Evolutionary conservation across 2,329 filamentous ascomycete species (phyloP).

Genomic region (Colletotrichum tropicale): DNA sequence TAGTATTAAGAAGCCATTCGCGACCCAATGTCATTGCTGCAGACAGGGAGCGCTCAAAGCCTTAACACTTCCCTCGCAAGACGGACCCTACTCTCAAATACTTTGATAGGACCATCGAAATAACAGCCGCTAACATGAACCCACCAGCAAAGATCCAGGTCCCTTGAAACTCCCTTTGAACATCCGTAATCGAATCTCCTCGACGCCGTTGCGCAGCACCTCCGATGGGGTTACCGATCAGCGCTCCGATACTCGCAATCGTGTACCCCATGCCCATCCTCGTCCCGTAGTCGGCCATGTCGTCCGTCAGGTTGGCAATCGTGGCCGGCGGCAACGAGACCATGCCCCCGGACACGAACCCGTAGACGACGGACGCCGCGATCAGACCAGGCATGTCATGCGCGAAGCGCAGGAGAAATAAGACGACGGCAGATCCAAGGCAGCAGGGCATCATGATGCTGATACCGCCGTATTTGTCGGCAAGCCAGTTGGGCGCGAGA

Average conservation of each 20-base stretch:
- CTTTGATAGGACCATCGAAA: not conserved
- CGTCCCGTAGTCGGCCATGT: constrained; percentile 14
- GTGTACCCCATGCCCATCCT: constrained; percentile 21
- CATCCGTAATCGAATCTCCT: not conserved
- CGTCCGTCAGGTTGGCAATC: constrained; percentile 13
- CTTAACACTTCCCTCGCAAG: constrained; percentile 1
- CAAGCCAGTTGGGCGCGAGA: constrained; percentile 20
- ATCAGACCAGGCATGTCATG: constrained; percentile 11
- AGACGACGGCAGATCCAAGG: constrained; percentile 1
- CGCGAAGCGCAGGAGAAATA: constrained; percentile 10
- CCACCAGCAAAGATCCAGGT: constrained; percentile 8
- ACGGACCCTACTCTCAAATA: not conserved
- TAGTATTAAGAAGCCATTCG: not conserved
- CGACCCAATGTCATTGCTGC: not conserved
- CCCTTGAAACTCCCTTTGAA: constrained; percentile 11
- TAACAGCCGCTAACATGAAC: constrained; percentile 8
- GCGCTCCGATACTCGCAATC: constrained; percentile 9
- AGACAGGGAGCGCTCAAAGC: not conserved
- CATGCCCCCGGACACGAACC: constrained; percentile 21
- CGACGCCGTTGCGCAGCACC: constrained; percentile 3
- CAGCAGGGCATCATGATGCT: constrained; percentile 14
- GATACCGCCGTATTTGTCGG: constrained; percentile 17
- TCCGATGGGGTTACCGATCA: constrained; percentile 20
- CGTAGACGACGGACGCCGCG: constrained; percentile 10
- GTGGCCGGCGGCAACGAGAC: constrained; percentile 18